phyloP scores from a whole-genome alignment of 2,329 filamentous ascomycete species.

The Bipolaris gigantea region DNA sequence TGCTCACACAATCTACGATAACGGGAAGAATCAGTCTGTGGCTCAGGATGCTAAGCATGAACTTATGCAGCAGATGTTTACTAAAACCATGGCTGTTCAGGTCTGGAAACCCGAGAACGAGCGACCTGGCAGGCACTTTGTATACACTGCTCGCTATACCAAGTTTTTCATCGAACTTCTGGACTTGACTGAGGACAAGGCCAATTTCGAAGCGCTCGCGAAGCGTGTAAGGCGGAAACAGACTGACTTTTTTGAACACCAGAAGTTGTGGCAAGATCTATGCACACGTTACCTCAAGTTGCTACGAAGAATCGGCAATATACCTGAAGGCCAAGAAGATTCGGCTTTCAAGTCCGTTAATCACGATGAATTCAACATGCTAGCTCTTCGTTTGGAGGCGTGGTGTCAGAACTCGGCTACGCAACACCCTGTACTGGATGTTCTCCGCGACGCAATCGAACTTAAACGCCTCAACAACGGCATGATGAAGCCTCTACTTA shows the following conservation, averaged over 20 bases:
- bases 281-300: slow-evolving; percentile 61
- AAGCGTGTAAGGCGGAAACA: slow-evolving; percentile 80
- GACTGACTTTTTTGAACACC: slow-evolving; percentile 69
- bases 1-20: slow-evolving; percentile 64
- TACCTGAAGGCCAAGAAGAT: slow-evolving; percentile 66
- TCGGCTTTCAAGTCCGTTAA: slow-evolving; percentile 64
- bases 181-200: slow-evolving; percentile 72
- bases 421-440: slow-evolving; percentile 57
- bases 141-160: slow-evolving; percentile 86
- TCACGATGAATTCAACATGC: slow-evolving; percentile 65
- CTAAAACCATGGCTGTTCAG: slow-evolving; percentile 91
- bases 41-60: slow-evolving; percentile 71
- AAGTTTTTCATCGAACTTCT: slow-evolving; percentile 78
- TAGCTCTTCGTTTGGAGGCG: slow-evolving; percentile 61
- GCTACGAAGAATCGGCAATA: slow-evolving; percentile 59
- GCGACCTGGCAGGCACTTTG: slow-evolving; percentile 80
- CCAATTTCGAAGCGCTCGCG: slow-evolving; percentile 75
- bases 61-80: slow-evolving; percentile 82
- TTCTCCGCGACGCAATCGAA: slow-evolving; percentile 68
- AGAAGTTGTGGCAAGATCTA: slow-evolving; percentile 64
- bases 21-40: slow-evolving; percentile 54
- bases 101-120: slow-evolving; percentile 95
- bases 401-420: slow-evolving; percentile 58
- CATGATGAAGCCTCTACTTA: slow-evolving; percentile 79
- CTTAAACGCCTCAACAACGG: slow-evolving; percentile 80